Base-by-base conservation (phyloP, 257 asterid genomes). In the Coffea canephora region DNA sequence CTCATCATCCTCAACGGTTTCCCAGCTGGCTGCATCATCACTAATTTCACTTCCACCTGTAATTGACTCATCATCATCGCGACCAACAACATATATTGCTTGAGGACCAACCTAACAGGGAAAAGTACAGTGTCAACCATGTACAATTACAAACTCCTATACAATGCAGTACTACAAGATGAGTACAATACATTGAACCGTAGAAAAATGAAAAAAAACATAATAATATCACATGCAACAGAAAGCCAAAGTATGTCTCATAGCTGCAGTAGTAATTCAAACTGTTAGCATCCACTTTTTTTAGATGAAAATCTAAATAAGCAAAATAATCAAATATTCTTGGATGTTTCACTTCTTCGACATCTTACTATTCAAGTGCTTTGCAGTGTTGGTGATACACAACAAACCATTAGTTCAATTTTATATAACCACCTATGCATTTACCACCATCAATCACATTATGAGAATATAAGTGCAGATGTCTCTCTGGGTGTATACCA, bases 11-110 rank as follows among this genome's bases (percentile, higher is more conserved):
- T 94, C 98, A 85, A 96, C 91, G 76, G 99, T 96, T 90, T 96
- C 99, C 99, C 99, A 96, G 92, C 99, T 96, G 76, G 94, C 97
- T 15, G 91, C 97, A 86, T 87, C 99, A 81, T 93, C 94, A 54
- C 93, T 89, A 75, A 82, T 91, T 75, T 91, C 91, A 87, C 97
- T 96, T 86, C 97, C 98, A 80, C 81, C 93, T 66, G 91, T 94
- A 61, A 92, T 69, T 68, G 99, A 94, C 75, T 94, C 98, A 80
- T 96, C 98, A 76, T 94, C 99, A 87, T 96, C 99, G 48, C 98
- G 97, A 82, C 95, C 98, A 74, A 96, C 99, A 81, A 96, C 99
- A 88, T 91, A 96, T 85, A 96, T 94, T 74, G 98, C 98, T 85
- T 96, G 99, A 79, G 99, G 99, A 75, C 99, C 99, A 82, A 96